phyloP scores from a whole-genome alignment of 2,329 filamentous ascomycete species.

The Cladosporium sp. region DNA sequence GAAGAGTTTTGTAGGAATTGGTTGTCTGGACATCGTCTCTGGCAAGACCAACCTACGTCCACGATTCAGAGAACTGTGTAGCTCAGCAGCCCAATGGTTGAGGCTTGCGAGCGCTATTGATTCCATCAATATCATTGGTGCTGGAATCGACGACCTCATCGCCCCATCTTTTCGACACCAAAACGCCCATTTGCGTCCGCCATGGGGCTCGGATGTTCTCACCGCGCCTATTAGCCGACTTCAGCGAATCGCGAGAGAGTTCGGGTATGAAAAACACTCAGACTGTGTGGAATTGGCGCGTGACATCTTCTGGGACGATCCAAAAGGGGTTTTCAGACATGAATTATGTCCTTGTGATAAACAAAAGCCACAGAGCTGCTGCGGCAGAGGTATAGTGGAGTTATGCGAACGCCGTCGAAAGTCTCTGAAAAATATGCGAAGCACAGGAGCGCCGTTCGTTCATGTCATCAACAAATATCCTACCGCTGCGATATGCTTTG shows the following conservation, averaged over 20 bases:
- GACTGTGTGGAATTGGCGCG: background rate
- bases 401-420: background rate
- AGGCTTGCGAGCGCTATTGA: background rate
- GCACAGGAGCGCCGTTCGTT: too few relatives aligned
- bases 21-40: background rate
- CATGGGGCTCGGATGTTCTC: background rate
- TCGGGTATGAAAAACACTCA: background rate
- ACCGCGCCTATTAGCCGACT: background rate
- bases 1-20: background rate
- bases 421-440: too few relatives aligned
- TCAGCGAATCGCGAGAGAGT: background rate
- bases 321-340: background rate
- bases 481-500: too few relatives aligned
- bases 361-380: background rate
- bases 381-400: background rate
- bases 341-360: background rate
- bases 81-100: background rate
- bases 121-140: background rate
- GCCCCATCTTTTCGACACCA: background rate
- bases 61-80: background rate
- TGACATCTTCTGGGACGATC: background rate
- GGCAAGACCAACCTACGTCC: background rate
- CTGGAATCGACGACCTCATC: background rate
- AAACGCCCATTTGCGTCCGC: background rate
- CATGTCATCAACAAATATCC: too few relatives aligned